These are phyloP conservation scores for Ciborinia camelliae DNA, from an alignment of 2,329 filamentous ascomycete genomes.

Conservation along the genomic window DNA sequence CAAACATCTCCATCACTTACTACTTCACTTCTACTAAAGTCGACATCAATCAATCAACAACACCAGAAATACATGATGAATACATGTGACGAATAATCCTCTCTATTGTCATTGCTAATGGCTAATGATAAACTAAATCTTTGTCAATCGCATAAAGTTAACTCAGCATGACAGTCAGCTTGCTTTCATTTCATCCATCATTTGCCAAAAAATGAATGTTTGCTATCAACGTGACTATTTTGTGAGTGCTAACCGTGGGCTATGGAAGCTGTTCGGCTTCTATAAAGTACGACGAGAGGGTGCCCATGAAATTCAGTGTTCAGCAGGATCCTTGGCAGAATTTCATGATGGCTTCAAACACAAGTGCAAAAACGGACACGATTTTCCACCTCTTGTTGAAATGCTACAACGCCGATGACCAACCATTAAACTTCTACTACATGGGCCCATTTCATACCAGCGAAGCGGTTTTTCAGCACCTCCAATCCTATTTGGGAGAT, in stretches of 20 bases:
- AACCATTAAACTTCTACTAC: not conserved
- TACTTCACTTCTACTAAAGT: too few relatives aligned
- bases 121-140: too few relatives aligned
- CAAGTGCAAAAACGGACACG: not conserved
- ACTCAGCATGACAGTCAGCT: not conserved
- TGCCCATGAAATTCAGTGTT: not conserved
- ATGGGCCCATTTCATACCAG: too few relatives aligned
- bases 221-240: not conserved
- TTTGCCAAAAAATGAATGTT: not conserved
- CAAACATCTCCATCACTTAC: too few relatives aligned
- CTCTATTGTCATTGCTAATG: too few relatives aligned
- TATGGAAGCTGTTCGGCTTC: not conserved
- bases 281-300: not conserved
- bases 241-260: not conserved
- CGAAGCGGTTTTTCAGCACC: not conserved
- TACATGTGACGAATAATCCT: too few relatives aligned
- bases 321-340: too few relatives aligned
- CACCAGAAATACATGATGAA: too few relatives aligned
- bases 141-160: too few relatives aligned
- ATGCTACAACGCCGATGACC: not conserved
- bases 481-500: too few relatives aligned
- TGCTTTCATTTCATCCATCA: not conserved
- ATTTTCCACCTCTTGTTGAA: not conserved
- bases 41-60: not conserved
- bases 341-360: not conserved